Conservation (phyloP, 768 basidiomycete species). For the Mycena leptocephala region DNA sequence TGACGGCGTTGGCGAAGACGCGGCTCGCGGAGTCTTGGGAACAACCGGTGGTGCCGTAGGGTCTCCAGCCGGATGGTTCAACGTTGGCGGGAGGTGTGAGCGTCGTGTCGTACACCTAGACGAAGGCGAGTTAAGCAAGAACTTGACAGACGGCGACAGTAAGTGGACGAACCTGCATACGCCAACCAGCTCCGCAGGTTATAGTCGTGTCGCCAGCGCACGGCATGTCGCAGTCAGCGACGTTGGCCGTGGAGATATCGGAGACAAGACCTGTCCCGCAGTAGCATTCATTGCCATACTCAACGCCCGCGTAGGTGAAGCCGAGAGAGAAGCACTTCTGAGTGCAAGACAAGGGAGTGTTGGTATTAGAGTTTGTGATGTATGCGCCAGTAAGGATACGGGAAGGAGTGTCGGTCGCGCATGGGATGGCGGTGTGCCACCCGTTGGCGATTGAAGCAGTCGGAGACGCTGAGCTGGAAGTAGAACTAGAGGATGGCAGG, state of each 20-base stretch:
- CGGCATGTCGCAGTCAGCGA: conserved; percentile 9
- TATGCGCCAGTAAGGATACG: conserved; percentile 9
- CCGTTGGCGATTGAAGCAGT: conserved; percentile 1
- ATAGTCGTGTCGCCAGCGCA: conserved; percentile 7
- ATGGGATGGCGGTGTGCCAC: conserved; percentile 16
- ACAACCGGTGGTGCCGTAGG: conserved; percentile 20
- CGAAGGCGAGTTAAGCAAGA: conserved; percentile 6
- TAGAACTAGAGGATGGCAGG: neutral
- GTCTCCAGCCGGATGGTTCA: conserved; percentile 9
- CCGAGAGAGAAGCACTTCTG: conserved; percentile 1
- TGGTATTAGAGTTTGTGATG: conserved; percentile 17
- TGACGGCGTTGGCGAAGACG: conserved; percentile 18
- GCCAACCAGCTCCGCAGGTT: conserved; percentile 6
- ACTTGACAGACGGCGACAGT: neutral
- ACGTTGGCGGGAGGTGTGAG: conserved; percentile 5
- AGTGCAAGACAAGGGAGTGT: conserved; percentile 9
- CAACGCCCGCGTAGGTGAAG: conserved; percentile 11
- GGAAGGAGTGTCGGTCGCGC: conserved; percentile 21
- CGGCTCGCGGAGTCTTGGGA: conserved; percentile 11
- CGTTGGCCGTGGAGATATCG: neutral
- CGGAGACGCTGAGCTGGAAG: neutral
- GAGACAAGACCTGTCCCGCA: conserved; percentile 1
- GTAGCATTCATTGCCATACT: conserved; percentile 20
- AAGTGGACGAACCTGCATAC: conserved; percentile 21
- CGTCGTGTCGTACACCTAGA: conserved; percentile 16